These are phyloP conservation scores for Fusarium armeniacum DNA, from an alignment of 2,329 filamentous ascomycete genomes.

Conservation along the genomic window DNA sequence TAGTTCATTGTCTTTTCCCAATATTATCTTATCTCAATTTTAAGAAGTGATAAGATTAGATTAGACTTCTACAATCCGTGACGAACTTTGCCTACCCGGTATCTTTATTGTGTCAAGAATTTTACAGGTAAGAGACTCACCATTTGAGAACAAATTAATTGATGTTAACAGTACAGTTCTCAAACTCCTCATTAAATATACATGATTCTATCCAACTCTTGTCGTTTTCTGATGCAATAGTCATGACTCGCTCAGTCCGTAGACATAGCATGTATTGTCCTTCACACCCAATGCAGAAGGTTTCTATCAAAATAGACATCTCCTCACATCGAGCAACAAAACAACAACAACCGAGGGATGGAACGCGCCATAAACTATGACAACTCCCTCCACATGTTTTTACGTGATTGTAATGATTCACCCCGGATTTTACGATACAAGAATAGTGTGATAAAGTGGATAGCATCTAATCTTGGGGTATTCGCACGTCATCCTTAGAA, in stretches of 20 bases:
- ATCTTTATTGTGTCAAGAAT: too few relatives aligned
- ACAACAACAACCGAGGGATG: not conserved
- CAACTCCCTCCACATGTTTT: not conserved
- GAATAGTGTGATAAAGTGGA: conserved; percentile 10
- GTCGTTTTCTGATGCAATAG: fast-evolving
- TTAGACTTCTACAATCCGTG: too few relatives aligned
- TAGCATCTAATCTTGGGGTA: conserved; percentile 6
- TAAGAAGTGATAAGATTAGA: too few relatives aligned
- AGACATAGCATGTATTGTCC: too few relatives aligned
- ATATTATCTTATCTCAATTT: not conserved
- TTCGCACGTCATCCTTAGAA: conserved; percentile 17
- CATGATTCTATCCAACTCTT: not conserved
- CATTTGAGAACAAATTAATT: too few relatives aligned
- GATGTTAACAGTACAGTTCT: too few relatives aligned
- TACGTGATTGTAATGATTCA: not conserved
- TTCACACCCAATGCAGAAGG: too few relatives aligned
- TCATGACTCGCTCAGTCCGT: not conserved
- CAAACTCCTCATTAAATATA: not conserved
- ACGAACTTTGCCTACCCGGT: too few relatives aligned
- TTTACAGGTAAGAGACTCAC: too few relatives aligned
- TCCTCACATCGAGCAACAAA: too few relatives aligned
- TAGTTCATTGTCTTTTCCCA: not conserved
- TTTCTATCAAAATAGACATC: too few relatives aligned
- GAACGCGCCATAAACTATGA: too few relatives aligned
- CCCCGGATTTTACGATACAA: not conserved